A percentile compares a stretch with the other conserved stretches of the same genome.
Conservation (phyloP, 2,329 filamentous ascomycete genomes). For the Fusarium brachygibbosum region DNA sequence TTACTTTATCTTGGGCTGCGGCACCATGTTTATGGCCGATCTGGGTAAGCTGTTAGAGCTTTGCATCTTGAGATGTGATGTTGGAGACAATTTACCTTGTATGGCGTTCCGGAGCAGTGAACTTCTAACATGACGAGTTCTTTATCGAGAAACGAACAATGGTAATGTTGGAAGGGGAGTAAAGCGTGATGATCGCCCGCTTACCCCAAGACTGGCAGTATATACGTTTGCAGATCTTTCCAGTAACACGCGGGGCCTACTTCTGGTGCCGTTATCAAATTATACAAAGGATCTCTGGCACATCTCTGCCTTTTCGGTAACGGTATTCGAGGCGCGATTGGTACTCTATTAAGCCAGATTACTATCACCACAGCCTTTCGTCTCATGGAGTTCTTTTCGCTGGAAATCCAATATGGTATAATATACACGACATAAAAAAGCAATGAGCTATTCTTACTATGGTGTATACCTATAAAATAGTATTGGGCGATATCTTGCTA, state of each 20-base stretch:
- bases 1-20: slow-evolving; percentile 21
- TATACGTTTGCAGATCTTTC: neutral
- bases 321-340: too few species aligned
- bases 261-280: neutral
- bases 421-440: too few species aligned
- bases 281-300: neutral
- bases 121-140: slow-evolving; percentile 20
- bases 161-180: neutral
- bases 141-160: neutral
- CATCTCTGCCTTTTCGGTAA: too few species aligned
- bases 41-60: neutral
- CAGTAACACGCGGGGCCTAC: slow-evolving; percentile 14
- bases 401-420: too few species aligned
- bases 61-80: accelerated
- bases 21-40: slow-evolving; percentile 39
- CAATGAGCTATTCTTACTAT: too few species aligned
- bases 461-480: too few species aligned
- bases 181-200: neutral
- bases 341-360: too few species aligned
- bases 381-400: too few species aligned
- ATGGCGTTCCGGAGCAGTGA: slow-evolving; percentile 27
- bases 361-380: too few species aligned
- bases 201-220: slow-evolving; percentile 20
- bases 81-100: slow-evolving; percentile 1
- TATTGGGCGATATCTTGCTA: too few species aligned